Conservation (phyloP, 2,329 filamentous ascomycete species). For the Paramyrothecium roridum region DNA sequence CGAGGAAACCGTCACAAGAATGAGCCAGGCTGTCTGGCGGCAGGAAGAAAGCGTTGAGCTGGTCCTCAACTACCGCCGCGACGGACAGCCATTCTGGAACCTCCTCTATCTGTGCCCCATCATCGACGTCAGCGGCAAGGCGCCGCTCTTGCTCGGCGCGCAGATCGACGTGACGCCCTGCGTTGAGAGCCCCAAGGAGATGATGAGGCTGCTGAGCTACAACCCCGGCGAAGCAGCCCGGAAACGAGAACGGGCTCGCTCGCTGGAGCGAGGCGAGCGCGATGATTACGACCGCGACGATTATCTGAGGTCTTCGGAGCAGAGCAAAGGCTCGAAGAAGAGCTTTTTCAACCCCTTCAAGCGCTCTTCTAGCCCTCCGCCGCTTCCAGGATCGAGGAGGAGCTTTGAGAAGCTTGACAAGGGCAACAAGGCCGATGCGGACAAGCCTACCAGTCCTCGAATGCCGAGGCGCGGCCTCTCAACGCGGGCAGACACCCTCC, state of each 20-base stretch:
- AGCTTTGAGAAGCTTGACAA: not conserved
- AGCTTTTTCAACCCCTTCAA: conserved; percentile 32
- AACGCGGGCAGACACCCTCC: conserved; percentile 13
- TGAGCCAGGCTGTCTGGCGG: conserved; percentile 36
- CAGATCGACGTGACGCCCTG: conserved; percentile 57
- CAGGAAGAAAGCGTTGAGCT: conserved; percentile 45
- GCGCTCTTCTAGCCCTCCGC: conserved; percentile 15
- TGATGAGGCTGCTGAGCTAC: conserved; percentile 46
- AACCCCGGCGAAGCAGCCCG: conserved; percentile 14
- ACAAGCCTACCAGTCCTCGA: not conserved
- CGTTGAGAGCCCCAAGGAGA: conserved; percentile 45
- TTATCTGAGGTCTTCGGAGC: conserved; percentile 14
- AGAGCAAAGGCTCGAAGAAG: conserved; percentile 20
- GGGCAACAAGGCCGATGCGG: not conserved
- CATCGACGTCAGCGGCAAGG: conserved; percentile 40
- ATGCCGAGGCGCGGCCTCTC: conserved; percentile 3
- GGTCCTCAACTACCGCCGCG: conserved; percentile 47
- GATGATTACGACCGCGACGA: conserved; percentile 21
- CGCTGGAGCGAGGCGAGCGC: conserved; percentile 10
- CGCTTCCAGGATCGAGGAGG: not conserved
- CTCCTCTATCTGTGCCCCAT: conserved; percentile 52
- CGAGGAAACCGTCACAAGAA: conserved; percentile 31
- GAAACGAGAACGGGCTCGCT: conserved; percentile 10
- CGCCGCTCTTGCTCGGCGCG: conserved; percentile 51
- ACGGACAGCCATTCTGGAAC: conserved; percentile 54